Conservation (phyloP, 2,329 filamentous ascomycete species). For the Botrytis cinerea region DNA sequence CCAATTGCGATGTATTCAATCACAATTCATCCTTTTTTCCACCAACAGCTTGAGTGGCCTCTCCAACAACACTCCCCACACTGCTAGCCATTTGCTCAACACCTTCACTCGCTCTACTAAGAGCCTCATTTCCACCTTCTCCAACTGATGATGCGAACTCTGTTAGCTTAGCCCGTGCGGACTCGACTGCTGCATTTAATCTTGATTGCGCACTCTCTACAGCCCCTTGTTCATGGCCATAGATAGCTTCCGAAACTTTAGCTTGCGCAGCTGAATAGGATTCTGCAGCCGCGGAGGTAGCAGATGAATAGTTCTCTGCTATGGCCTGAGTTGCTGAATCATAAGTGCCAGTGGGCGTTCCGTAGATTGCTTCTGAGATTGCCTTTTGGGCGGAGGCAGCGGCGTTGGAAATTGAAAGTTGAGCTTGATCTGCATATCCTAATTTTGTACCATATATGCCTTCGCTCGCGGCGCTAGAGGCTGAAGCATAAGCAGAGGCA, state of each 20-base stretch:
- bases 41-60: constrained; percentile 42
- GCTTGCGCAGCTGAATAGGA: constrained; percentile 26
- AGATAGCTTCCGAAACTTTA: constrained; percentile 32
- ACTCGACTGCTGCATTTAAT: constrained; percentile 37
- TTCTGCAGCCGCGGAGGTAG: constrained; percentile 28
- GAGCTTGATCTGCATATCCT: constrained; percentile 55
- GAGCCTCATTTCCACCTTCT: constrained; percentile 42
- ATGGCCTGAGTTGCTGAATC: constrained; percentile 31
- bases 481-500: constrained; percentile 53
- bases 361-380: constrained; percentile 59
- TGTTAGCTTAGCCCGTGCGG: constrained; percentile 36
- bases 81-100: constrained; percentile 51
- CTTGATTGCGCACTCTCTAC: constrained; percentile 39
- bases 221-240: constrained; percentile 37
- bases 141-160: constrained; percentile 36
- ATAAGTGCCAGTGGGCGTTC: constrained; percentile 49
- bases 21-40: constrained; percentile 54
- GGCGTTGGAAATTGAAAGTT: constrained; percentile 54
- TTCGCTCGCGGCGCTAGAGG: constrained; percentile 51
- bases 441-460: constrained; percentile 57
- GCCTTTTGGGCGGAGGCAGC: constrained; percentile 56
- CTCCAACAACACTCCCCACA: constrained; percentile 45
- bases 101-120: constrained; percentile 45
- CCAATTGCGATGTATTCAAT: constrained; percentile 23
- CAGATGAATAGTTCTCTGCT: constrained; percentile 31